These are phyloP conservation scores for Glycine soja DNA, from an alignment of 306 rosid genomes.

Conservation along the genomic window DNA sequence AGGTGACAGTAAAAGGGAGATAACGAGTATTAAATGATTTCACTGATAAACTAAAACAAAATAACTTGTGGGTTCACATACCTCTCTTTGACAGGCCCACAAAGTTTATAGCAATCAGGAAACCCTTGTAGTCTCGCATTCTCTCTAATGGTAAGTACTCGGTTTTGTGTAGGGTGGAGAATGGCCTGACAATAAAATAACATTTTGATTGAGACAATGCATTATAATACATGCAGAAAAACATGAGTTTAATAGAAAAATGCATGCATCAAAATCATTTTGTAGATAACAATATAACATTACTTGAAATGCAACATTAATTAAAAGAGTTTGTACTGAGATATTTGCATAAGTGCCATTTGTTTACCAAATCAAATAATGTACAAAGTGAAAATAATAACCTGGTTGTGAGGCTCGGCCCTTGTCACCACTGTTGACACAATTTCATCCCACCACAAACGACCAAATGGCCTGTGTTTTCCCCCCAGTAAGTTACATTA, in stretches of 20 bases:
- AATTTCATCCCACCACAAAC: conserved; percentile 61
- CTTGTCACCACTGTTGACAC: conserved; percentile 55
- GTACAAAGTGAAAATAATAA: not conserved
- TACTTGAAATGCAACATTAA: not conserved
- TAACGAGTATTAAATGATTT: too few relatives aligned
- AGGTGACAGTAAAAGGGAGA: too few relatives aligned
- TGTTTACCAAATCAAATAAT: not conserved
- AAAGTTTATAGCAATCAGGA: conserved; percentile 73
- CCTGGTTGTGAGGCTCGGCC: conserved; percentile 61
- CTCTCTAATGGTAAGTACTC: conserved; percentile 72
- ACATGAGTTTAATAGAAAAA: not conserved
- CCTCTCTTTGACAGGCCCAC: conserved; percentile 76
- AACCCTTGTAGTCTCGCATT: conserved; percentile 82
- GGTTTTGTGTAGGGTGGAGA: conserved; percentile 68
- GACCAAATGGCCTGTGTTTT: conserved; percentile 54
- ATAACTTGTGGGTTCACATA: too few relatives aligned
- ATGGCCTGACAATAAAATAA: conserved; percentile 33
- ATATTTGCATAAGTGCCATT: not conserved
- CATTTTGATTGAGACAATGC: not conserved
- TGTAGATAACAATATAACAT: not conserved
- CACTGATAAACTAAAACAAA: too few relatives aligned
- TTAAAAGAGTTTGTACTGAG: not conserved
- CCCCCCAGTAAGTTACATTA: not conserved
- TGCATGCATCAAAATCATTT: conserved; percentile 12
- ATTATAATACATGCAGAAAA: too few relatives aligned